phyloP scores from a whole-genome alignment of 176 grass and related monocot species.

The Metroxylon sagu region DNA sequence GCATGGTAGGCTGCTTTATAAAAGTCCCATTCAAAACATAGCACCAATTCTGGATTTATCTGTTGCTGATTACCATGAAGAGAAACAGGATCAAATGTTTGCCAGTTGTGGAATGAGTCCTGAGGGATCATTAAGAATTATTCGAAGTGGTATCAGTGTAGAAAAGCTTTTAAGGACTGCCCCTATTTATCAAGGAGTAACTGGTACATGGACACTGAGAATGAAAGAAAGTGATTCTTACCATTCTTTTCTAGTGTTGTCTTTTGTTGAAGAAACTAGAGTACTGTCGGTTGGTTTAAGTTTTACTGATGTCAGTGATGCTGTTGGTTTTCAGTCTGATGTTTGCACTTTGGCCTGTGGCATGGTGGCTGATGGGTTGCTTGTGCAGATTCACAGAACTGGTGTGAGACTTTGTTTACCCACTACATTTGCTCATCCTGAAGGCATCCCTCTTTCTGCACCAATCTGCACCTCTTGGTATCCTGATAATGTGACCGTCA shows the following conservation, averaged over 20 bases:
- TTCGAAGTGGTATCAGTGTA: slow-evolving; percentile 88
- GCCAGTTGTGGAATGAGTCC: slow-evolving; percentile 95
- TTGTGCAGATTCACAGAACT: slow-evolving; percentile 86
- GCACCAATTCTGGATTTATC: slow-evolving; percentile 90
- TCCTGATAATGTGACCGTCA: slow-evolving; percentile 63
- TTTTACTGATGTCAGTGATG: slow-evolving; percentile 92
- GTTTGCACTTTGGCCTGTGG: slow-evolving; percentile 97
- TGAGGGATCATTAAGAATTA: slow-evolving; percentile 74
- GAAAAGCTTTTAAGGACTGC: slow-evolving; percentile 80
- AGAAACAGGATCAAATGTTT: slow-evolving; percentile 97
- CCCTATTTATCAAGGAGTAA: slow-evolving; percentile 80
- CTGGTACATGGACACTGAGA: slow-evolving; percentile 82
- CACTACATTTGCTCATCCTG: slow-evolving; percentile 60
- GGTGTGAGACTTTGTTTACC: slow-evolving; percentile 92
- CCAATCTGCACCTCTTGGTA: slow-evolving; percentile 67
- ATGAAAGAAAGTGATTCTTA: slow-evolving; percentile 79
- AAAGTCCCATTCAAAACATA: slow-evolving; percentile 84
- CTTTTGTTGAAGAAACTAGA: slow-evolving; percentile 98
- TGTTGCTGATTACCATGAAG: slow-evolving; percentile 78
- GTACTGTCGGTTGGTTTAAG: slow-evolving; percentile 90
- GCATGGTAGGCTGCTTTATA: slow-evolving; percentile 50
- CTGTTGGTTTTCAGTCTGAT: slow-evolving; percentile 72
- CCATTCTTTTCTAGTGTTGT: slow-evolving; percentile 95
- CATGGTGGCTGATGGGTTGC: slow-evolving; percentile 67
- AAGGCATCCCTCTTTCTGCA: slow-evolving; percentile 49